Percentiles rank a stretch among this genome's conserved stretches.
Evolutionary conservation across 148 eudicot genomes (phyloP).

Genomic region (Euryodendron excelsum): DNA sequence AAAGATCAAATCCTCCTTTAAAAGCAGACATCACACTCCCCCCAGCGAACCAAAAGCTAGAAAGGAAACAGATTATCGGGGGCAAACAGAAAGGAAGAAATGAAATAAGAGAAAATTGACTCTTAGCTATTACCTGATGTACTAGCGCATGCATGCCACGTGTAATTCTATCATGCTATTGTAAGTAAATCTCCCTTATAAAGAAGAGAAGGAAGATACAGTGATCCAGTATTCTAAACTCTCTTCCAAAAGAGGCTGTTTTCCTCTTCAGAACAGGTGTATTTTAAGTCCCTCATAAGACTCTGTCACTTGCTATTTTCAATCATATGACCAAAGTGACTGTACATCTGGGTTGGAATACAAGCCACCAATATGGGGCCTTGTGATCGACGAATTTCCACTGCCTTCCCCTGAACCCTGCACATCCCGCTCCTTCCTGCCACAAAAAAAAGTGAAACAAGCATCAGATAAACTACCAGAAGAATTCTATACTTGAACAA

Average conservation of each 20-base stretch:
- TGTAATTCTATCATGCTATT: conserved; percentile 47
- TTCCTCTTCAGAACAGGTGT: conserved; percentile 53
- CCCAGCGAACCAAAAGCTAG: not conserved
- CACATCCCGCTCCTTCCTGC: conserved; percentile 71
- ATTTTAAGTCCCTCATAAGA: conserved; percentile 46
- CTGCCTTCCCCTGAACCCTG: conserved; percentile 46
- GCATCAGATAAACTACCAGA: not conserved
- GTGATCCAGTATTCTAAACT: conserved; percentile 48
- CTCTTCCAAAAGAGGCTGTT: conserved; percentile 55
- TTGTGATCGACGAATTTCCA: conserved; percentile 48
- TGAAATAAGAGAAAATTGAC: not conserved
- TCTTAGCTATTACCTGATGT: conserved; percentile 35
- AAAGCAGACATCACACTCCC: not conserved
- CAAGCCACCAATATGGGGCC: conserved; percentile 67
- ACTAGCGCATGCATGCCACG: conserved; percentile 52
- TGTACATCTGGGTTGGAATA: conserved; percentile 82
- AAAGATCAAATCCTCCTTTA: not conserved
- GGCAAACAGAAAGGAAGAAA: not conserved
- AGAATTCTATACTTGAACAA: not conserved
- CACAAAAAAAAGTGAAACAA: conserved; percentile 8
- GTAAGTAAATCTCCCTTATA: conserved; percentile 59
- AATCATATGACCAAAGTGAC: conserved; percentile 88
- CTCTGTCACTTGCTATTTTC: conserved; percentile 20
- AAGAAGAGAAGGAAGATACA: conserved; percentile 61
- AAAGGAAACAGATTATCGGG: not conserved